These are phyloP conservation scores for Kentomonas sorsogonicus DNA, from an alignment of 208 protist species.

Conservation along the genomic window DNA sequence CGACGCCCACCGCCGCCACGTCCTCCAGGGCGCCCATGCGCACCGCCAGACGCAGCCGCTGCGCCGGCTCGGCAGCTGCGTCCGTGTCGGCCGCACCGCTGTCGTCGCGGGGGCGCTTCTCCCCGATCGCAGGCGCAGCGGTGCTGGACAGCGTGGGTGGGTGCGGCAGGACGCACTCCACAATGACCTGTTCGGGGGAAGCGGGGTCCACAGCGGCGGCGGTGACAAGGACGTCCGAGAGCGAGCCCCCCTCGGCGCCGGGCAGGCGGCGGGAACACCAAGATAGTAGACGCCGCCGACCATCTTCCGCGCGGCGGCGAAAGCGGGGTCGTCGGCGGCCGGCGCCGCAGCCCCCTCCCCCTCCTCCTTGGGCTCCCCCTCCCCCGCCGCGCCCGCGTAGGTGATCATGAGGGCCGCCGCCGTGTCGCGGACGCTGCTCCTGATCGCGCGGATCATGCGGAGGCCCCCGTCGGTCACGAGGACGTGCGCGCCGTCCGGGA, in stretches of 20 bases:
- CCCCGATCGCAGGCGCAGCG: neutral
- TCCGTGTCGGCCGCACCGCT: neutral
- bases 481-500: conserved; percentile 72
- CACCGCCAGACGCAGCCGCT: conserved; percentile 15
- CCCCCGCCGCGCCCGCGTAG: neutral
- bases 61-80: neutral
- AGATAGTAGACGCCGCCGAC: conserved; percentile 63
- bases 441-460: conserved; percentile 66
- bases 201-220: conserved; percentile 51
- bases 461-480: conserved; percentile 82
- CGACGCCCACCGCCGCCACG: conserved; percentile 40
- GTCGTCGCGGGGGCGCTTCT: neutral
- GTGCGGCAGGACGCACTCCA: conserved; percentile 34
- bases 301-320: conserved; percentile 36
- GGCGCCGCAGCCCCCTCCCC: neutral
- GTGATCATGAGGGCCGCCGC: neutral
- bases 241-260: conserved; percentile 13
- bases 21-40: conserved; percentile 54
- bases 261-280: conserved; percentile 46
- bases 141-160: neutral
- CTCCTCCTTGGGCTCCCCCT: neutral
- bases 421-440: conserved; percentile 28
- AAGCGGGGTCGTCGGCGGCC: conserved; percentile 18
- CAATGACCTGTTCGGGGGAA: conserved; percentile 39
- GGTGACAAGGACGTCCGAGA: conserved; percentile 68